A percentile compares a stretch with the other conserved stretches of the same genome.
Evolutionary conservation across 1,284 basidiomycete genomes (phyloP).

Genomic region (Fomitopsis betulina): DNA sequence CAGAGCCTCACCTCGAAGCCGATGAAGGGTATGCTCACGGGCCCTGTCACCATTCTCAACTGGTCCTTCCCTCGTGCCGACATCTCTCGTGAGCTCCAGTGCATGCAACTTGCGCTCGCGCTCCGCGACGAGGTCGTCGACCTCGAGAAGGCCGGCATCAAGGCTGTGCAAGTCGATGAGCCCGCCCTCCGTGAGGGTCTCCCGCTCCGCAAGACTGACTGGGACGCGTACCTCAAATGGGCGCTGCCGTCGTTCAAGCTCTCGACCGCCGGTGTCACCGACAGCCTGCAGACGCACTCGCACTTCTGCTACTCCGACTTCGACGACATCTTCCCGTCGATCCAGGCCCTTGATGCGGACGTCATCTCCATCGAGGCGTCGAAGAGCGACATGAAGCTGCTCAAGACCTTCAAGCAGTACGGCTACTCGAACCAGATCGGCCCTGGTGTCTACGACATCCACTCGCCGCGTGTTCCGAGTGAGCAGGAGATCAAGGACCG

Average conservation of each 20-base stretch:
- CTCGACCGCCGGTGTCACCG: slow-evolving; percentile 88
- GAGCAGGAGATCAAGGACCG: slow-evolving; percentile 95
- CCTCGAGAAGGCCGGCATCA: slow-evolving; percentile 96
- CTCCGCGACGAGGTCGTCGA: slow-evolving; percentile 98
- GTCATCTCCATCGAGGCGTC: slow-evolving; percentile 99
- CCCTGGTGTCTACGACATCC: slow-evolving; percentile 98
- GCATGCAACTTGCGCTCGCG: slow-evolving; percentile 96
- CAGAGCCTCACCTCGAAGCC: slow-evolving; percentile 92
- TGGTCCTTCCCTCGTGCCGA: slow-evolving; percentile 99
- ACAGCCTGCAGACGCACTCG: slow-evolving; percentile 93
- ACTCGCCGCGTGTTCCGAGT: slow-evolving; percentile 96
- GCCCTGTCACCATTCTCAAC: slow-evolving; percentile 96
- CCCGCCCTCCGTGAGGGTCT: slow-evolving; percentile 99
- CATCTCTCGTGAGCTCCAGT: slow-evolving; percentile 94
- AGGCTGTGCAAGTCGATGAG: slow-evolving; percentile 99
- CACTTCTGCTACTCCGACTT: slow-evolving; percentile 99
- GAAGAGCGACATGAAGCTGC: slow-evolving; percentile 96
- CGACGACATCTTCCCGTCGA: slow-evolving; percentile 97
- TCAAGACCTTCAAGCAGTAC: slow-evolving; percentile 93
- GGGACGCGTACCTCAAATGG: slow-evolving; percentile 94
- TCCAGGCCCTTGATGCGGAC: slow-evolving; percentile 96
- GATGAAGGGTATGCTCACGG: slow-evolving; percentile 99
- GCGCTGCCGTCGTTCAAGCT: slow-evolving; percentile 98
- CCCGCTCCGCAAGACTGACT: slow-evolving; percentile 91
- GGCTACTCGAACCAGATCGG: slow-evolving; percentile 99